Evolutionary conservation across 2,329 filamentous ascomycete genomes (phyloP), one percentile per base, ranked within the genome.

Genomic region (Hymenoscyphus salicellus): DNA sequence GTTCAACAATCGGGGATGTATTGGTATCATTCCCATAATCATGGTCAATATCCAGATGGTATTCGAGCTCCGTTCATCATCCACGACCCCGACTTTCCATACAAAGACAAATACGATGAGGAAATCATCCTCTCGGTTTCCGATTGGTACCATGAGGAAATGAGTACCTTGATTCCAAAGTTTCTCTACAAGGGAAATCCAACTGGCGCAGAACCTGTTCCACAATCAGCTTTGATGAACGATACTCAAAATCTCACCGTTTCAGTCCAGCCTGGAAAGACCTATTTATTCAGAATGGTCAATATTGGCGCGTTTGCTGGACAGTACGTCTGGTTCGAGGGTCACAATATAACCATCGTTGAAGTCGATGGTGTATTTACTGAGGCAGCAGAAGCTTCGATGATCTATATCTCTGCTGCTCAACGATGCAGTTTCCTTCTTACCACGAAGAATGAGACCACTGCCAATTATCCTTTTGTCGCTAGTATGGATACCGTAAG

Each of bases 341-440:
- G 82, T 20, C 86, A 88, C 70, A 88, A 84, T 36, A 86, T 92
- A 78, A 83, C 80, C 32, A 86, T 92, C 62, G 83, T 92, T 38
- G 89, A 92, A 75, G 85, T 92, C 0, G 90, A 92, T 72, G 90
- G 89, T 6, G 81, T 91, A 11, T 92, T 89, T 8, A 76, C 86
- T 0, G 84, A 85, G 0, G 72, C 85, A 62, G 77, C 82, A 69
- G 83, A 85, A 65, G 84, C 88, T 0, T 79, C 84, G 28, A 84
- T 84, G 79, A 80, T 92, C 14, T 91, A 91, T 69, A 71, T 93
- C 8, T 79, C 85, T 14, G 83, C 87, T 11, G 90, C 88, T 0
- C 90, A 93, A 75, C 84, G 90, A 58, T 86, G 81, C 71, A 85
- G 84, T 72, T 83, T 89, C 69, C 76, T 89, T 28, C 65, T 89